Evolutionary conservation across 2,329 filamentous ascomycete species (phyloP).

Genomic region (Xylariaceae sp.): DNA sequence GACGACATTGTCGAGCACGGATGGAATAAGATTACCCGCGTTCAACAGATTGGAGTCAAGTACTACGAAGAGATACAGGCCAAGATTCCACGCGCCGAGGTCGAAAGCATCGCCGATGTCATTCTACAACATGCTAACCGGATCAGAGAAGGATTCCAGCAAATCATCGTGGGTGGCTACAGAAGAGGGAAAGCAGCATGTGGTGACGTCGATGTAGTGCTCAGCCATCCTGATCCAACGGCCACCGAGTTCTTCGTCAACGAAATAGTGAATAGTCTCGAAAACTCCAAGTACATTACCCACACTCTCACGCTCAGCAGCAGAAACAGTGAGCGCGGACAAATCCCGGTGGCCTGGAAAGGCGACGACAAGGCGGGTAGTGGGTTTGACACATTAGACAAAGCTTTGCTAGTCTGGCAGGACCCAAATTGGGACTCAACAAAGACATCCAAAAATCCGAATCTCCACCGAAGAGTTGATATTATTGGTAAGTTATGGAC

Average conservation of each 20-base stretch:
- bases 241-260: slow-evolving; percentile 66
- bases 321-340: slow-evolving; percentile 66
- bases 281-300: slow-evolving; percentile 66
- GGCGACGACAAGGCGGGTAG: slow-evolving; percentile 39
- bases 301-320: slow-evolving; percentile 71
- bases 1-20: slow-evolving; percentile 82
- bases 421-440: slow-evolving; percentile 48
- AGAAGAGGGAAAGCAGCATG: slow-evolving; percentile 67
- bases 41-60: slow-evolving; percentile 91
- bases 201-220: slow-evolving; percentile 80
- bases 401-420: slow-evolving; percentile 90
- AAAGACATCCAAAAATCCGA: slow-evolving; percentile 55
- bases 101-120: slow-evolving; percentile 59
- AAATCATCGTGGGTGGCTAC: slow-evolving; percentile 72
- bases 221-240: slow-evolving; percentile 69
- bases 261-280: slow-evolving; percentile 65
- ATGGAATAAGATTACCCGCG: slow-evolving; percentile 68
- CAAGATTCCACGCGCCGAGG: slow-evolving; percentile 67
- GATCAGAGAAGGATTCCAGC: slow-evolving; percentile 51
- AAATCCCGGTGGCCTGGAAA: slow-evolving; percentile 53
- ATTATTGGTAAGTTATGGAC: slow-evolving; percentile 54
- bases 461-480: slow-evolving; percentile 79
- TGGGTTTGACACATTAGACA: slow-evolving; percentile 85
- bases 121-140: slow-evolving; percentile 63
- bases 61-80: slow-evolving; percentile 80